These are phyloP conservation scores for Sphagnum tenellum DNA, from an alignment of 225 moss, liverwort and hornwort species.

Conservation along the genomic window DNA sequence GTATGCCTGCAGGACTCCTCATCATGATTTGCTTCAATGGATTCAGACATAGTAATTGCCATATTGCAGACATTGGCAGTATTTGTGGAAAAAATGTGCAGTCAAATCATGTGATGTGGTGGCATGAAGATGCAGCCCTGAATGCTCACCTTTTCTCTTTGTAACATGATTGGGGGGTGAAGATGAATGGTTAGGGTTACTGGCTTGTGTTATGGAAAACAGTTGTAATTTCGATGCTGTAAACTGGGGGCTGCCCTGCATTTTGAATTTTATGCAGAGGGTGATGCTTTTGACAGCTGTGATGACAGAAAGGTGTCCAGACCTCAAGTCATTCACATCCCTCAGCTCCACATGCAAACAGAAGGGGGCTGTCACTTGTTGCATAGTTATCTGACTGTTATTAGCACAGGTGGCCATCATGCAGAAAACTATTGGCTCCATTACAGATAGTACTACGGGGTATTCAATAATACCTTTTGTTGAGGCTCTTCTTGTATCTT, in stretches of 20 bases:
- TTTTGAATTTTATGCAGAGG: slow-evolving; percentile 91
- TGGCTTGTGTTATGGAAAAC: slow-evolving; percentile 68
- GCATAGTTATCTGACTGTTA: slow-evolving; percentile 84
- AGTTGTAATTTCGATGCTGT: slow-evolving; percentile 81
- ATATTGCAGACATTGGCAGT: slow-evolving; percentile 91
- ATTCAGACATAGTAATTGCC: slow-evolving; percentile 85
- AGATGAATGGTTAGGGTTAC: slow-evolving; percentile 85
- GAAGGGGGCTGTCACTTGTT: slow-evolving; percentile 76
- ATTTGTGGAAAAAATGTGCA: slow-evolving; percentile 90
- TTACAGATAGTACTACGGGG: slow-evolving; percentile 49
- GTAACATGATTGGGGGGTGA: slow-evolving; percentile 98
- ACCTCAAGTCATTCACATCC: slow-evolving; percentile 73
- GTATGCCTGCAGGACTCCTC: slow-evolving; percentile 72
- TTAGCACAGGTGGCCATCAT: slow-evolving; percentile 96
- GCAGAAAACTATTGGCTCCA: slow-evolving; percentile 77
- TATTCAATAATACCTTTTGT: slow-evolving; percentile 64
- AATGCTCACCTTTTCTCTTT: slow-evolving; percentile 94
- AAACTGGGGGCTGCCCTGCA: slow-evolving; percentile 88
- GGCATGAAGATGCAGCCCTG: slow-evolving; percentile 90
- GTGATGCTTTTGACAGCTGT: slow-evolving; percentile 15
- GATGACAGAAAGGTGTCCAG: slow-evolving; percentile 41
- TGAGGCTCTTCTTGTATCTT: slow-evolving; percentile 82
- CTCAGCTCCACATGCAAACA: slow-evolving; percentile 57
- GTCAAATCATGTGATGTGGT: slow-evolving; percentile 91
- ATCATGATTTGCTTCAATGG: slow-evolving; percentile 79